Evolutionary conservation across 371 early-diverging fungal species (phyloP).

Genomic region (Syncephalastrum racemosum): DNA sequence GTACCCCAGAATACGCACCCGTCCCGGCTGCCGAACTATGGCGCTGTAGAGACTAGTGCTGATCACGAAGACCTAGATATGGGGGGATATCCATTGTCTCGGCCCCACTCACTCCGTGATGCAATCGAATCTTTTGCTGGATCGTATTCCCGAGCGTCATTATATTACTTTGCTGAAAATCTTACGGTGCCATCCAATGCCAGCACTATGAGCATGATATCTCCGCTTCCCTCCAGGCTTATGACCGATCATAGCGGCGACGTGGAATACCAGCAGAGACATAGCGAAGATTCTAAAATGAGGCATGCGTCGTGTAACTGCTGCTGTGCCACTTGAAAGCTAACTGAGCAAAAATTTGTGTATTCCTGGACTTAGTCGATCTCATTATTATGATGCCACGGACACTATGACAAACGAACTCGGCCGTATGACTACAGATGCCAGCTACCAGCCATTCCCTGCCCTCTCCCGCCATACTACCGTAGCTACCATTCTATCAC

Average conservation of each 20-base stretch:
- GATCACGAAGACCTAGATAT: conserved; percentile 14
- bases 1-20: conserved; percentile 39
- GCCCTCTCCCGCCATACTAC: conserved; percentile 12
- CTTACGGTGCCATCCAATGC: conserved; percentile 11
- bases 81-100: not conserved
- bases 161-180: conserved; percentile 25
- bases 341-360: conserved; percentile 1
- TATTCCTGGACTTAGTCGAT: conserved; percentile 9
- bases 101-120: conserved; percentile 6
- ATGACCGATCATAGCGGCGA: conserved; percentile 8
- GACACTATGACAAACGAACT: too few relatives aligned
- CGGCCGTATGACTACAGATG: conserved; percentile 7
- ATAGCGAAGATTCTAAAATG: conserved; percentile 3
- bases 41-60: conserved; percentile 10
- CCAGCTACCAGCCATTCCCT: conserved; percentile 20
- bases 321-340: too few relatives aligned
- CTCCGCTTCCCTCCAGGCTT: too few relatives aligned
- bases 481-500: conserved; percentile 9
- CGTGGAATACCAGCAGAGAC: conserved; percentile 4
- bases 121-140: conserved; percentile 18
- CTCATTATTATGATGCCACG: conserved; percentile 1
- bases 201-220: not conserved
- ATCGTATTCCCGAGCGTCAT: conserved; percentile 24
- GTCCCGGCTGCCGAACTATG: conserved; percentile 24
- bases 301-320: conserved; percentile 10